A percentile compares a stretch with the other conserved stretches of the same genome.
These are phyloP conservation scores for Iris pallida DNA, from an alignment of 116 monocot genomes.

Conservation along the genomic window DNA sequence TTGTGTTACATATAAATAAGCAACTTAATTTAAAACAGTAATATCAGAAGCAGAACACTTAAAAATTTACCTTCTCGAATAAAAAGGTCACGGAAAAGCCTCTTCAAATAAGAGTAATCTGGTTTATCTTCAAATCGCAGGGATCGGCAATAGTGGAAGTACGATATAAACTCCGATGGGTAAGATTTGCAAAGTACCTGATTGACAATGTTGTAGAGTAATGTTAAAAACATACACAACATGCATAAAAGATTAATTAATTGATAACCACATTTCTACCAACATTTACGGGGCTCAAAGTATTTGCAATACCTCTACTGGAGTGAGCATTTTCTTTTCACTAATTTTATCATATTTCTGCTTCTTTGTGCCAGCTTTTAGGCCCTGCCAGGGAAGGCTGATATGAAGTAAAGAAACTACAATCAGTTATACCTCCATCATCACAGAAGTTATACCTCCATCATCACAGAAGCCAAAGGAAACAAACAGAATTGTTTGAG, in stretches of 20 bases:
- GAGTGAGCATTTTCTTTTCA: slow-evolving; percentile 26
- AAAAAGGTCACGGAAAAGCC: slow-evolving; percentile 78
- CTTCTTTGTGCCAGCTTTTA: slow-evolving; percentile 29
- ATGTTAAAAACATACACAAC: too few relatives aligned
- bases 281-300: neutral
- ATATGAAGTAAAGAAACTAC: neutral
- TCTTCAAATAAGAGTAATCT: slow-evolving; percentile 64
- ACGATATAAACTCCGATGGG: slow-evolving; percentile 46
- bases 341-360: slow-evolving; percentile 27
- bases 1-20: neutral
- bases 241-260: too few relatives aligned
- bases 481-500: neutral
- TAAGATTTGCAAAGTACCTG: slow-evolving; percentile 65
- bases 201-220: neutral
- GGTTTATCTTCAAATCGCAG: slow-evolving; percentile 58
- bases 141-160: slow-evolving; percentile 58
- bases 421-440: neutral
- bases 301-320: slow-evolving; percentile 1
- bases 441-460: neutral
- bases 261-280: neutral
- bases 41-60: neutral
- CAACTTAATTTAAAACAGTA: neutral
- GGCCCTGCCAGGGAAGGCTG: slow-evolving; percentile 21
- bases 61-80: slow-evolving; percentile 42
- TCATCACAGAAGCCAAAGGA: neutral